Evolutionary conservation across 768 basidiomycete genomes (phyloP).

Genomic region (Gloeostereum incarnatum): DNA sequence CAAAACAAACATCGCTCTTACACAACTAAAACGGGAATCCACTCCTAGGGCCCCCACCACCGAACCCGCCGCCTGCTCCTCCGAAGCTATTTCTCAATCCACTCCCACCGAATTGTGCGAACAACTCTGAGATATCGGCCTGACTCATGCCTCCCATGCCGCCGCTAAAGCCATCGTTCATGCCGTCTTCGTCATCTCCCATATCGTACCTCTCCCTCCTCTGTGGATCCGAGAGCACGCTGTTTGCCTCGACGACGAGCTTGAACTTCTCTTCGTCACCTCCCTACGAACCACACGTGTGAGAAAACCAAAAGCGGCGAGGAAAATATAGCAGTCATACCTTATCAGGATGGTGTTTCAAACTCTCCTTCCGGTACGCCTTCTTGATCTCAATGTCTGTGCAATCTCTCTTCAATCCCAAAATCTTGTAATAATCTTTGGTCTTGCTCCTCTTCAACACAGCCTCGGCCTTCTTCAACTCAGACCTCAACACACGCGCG

Average conservation of each 20-base stretch:
- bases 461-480: constrained; percentile 76
- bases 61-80: no score
- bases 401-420: constrained; percentile 53
- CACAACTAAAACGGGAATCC: no score
- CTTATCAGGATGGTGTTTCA: constrained; percentile 85
- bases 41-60: no score
- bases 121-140: no score
- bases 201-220: constrained; percentile 69
- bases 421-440: constrained; percentile 84
- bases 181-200: constrained; percentile 81
- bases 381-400: constrained; percentile 77
- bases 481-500: constrained; percentile 44
- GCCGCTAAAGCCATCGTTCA: no score
- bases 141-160: no score
- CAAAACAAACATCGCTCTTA: no score
- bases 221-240: constrained; percentile 70
- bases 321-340: constrained; percentile 20
- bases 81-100: no score
- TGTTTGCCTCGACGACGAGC: constrained; percentile 73
- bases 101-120: no score
- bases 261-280: constrained; percentile 98
- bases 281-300: constrained; percentile 37
- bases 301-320: background rate
- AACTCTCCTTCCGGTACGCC: constrained; percentile 79
- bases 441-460: constrained; percentile 82